Base-by-base conservation (phyloP, 1,139 yeast species). In the Geotrichum bryndzae region DNA sequence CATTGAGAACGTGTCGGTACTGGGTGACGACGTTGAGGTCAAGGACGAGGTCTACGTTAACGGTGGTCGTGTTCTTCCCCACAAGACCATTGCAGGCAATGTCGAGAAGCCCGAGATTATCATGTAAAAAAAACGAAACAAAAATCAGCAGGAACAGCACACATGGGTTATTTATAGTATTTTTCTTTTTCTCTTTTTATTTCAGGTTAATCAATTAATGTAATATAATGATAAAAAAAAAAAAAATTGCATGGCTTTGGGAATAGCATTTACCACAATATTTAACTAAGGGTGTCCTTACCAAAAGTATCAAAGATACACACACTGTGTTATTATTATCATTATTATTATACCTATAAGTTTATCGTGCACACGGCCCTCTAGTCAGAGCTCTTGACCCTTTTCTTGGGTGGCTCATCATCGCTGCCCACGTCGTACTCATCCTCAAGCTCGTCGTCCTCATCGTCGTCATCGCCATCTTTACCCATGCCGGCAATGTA, bases 31-130 rank as follows among this genome's bases (percentile, higher is more conserved):
- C 70, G 99, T 95, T 69, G 96, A 92, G 77, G 90, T 95, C 76
- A 91, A 92, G 83, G 97, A 95, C 77, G 99, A 94, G 83, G 84
- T 95, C 76, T 95, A 95, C 84, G 96, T 95, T 72, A 94, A 94
- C 78, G 99, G 99, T 79, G 99, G 98, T 79, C 92, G 95, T 78
- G 97, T 95, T 69, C 85, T 95, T 77, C 99, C 99, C 69, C 99
- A 95, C 85, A 95, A 95, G 84, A 84, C 96, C 67, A 94, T 95
- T 78, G 88, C 96, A 68, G 84, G 94, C 69, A 95, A 95, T 77
- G 97, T 95, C 76, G 98, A 95, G 83, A 86, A 88, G 79, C 98
- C 96, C 75, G 87, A 96, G 73, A 94, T 94, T 82, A 95, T 94
- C 81, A 95, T 94, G 99, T 95, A 73, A 62, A 56, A n/a, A 27